These are phyloP conservation scores for Litchi chinensis DNA, from an alignment of 345 rosid genomes.

Conservation along the genomic window DNA sequence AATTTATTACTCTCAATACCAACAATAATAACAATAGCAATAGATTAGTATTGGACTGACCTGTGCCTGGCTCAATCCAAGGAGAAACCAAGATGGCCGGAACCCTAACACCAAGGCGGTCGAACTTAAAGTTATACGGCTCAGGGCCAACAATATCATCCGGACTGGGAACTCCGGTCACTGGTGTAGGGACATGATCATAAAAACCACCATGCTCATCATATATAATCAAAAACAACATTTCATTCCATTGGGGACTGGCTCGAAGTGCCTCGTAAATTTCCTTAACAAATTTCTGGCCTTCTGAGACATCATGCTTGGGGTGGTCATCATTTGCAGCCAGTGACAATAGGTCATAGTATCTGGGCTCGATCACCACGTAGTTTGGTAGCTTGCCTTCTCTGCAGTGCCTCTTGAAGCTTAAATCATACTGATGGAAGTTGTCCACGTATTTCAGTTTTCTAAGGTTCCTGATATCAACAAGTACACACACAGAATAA, in stretches of 20 bases:
- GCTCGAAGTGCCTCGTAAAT: slow-evolving; percentile 78
- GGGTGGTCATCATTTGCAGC: slow-evolving; percentile 90
- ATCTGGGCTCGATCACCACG: slow-evolving; percentile 78
- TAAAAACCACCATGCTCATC: slow-evolving; percentile 96
- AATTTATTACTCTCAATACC: background rate
- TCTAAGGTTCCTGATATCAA: slow-evolving; percentile 63
- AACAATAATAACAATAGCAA: too few relatives aligned
- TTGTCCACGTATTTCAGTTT: slow-evolving; percentile 71
- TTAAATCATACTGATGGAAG: slow-evolving; percentile 60
- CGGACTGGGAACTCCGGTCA: slow-evolving; percentile 73
- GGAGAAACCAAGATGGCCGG: slow-evolving; percentile 81
- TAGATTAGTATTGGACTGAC: slow-evolving; percentile 30
- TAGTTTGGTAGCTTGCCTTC: slow-evolving; percentile 88
- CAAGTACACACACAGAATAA: background rate
- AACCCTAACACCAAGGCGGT: slow-evolving; percentile 79
- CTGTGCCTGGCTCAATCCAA: slow-evolving; percentile 83
- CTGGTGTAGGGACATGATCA: slow-evolving; percentile 88
- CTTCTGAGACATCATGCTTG: slow-evolving; percentile 71
- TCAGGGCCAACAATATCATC: slow-evolving; percentile 66
- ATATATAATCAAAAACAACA: slow-evolving; percentile 54
- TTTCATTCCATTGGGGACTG: slow-evolving; percentile 92
- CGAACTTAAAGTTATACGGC: slow-evolving; percentile 70
- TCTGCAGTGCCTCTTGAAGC: slow-evolving; percentile 71
- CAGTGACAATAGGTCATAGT: slow-evolving; percentile 50
- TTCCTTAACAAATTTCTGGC: slow-evolving; percentile 76